phyloP scores from a whole-genome alignment of 169 alveolate species.

The Cryptosporidium xiaoi region DNA sequence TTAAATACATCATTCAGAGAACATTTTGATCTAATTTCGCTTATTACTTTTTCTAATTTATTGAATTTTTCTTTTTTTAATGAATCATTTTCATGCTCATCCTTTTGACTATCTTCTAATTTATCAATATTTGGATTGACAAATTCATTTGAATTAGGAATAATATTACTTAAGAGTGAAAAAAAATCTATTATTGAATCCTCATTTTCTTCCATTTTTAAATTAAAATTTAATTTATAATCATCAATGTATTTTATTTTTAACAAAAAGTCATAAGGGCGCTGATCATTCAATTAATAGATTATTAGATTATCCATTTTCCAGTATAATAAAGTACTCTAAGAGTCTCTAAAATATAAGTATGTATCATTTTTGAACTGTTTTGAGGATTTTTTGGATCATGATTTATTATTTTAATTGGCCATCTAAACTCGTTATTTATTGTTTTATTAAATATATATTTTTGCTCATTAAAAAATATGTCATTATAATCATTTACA shows the following conservation, averaged over 20 bases:
- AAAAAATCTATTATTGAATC: conserved; percentile 43
- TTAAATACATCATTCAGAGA: neutral
- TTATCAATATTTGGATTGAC: neutral
- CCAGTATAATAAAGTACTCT: neutral
- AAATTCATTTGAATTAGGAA: conserved; percentile 23
- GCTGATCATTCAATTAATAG: neutral
- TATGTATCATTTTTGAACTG: conserved; percentile 30
- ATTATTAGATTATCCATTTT: neutral
- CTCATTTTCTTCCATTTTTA: conserved; percentile 34
- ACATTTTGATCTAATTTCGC: neutral
- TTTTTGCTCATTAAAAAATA: conserved; percentile 4
- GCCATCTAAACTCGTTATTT: conserved; percentile 23
- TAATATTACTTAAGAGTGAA: conserved; percentile 5
- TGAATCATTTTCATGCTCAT: neutral
- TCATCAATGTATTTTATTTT: neutral
- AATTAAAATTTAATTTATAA: neutral
- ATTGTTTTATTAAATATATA: conserved; percentile 3
- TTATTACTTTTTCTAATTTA: neutral
- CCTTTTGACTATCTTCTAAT: neutral
- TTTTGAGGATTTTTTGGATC: conserved; percentile 35
- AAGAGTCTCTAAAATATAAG: conserved; percentile 9
- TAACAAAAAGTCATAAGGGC: conserved; percentile 42
- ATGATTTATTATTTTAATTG: conserved; percentile 28
- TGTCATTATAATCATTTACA: neutral
- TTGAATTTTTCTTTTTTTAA: too few species aligned